Evolutionary conservation across 2,329 filamentous ascomycete species (phyloP), one percentile per base, ranked within the genome.

Genomic region (Fusarium sp.): DNA sequence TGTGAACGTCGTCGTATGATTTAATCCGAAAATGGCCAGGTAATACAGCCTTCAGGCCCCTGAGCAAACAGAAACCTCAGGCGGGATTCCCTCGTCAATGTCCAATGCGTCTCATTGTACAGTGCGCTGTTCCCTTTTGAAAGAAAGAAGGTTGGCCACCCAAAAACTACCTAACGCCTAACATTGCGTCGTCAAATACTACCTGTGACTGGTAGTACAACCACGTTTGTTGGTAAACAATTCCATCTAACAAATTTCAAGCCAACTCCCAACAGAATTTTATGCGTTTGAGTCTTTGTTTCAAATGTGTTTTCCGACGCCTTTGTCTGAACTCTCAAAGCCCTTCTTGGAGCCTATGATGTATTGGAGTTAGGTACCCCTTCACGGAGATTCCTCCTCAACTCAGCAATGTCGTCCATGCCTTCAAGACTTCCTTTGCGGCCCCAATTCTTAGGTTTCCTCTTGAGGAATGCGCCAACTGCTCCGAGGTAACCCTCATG

Each of bases 401-500:
- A 70, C 57, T 78, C 75, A 17, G 74, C 63, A 43, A 76, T 39
- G 18, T 79, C 74, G 8, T 79, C 75, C 70, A 76, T 72, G 14
- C 73, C 76, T 84, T 94, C 91, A 36, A 94, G 83, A 75, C 92
- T 96, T 54, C 90, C 91, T 61, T 94, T 86, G 39, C 95, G 86
- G 1, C 94, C 94, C 95, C 95, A 98, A 74, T 97, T 96, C 65
- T 86, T 86, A 0, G 95, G 95, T 80, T 97, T 93, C 43, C 94
- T 84, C 81, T 95, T 97, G 61, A 99, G 82, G 76, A 99, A 99
- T 0, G 96, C 96, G 2, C 96, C 96, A 0, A 98, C 96, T 20
- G 94, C 88, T 11, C 96, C 96, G 1, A 99, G 86, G 76, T 98
- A 99, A 25, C 96, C 96, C 79, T 99, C 96, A 74, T 99, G 96